Conservation (phyloP, 169 alveolate species). For the Neospora caninum region DNA sequence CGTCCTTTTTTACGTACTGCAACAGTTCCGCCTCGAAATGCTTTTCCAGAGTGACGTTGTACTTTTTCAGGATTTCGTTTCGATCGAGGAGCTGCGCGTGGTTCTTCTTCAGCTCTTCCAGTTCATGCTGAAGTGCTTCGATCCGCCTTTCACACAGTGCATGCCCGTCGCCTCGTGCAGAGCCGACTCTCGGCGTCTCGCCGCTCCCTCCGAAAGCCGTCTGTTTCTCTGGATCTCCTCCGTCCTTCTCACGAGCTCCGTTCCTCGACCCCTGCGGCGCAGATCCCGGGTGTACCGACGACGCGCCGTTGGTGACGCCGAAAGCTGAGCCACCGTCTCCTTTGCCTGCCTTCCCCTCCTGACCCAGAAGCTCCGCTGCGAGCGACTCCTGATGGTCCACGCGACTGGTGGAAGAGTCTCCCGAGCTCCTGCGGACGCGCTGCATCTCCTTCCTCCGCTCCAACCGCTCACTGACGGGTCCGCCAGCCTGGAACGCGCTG, state of each 20-base stretch:
- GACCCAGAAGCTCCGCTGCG: neutral
- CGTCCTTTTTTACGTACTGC: neutral
- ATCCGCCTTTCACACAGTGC: neutral
- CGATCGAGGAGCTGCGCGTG: conserved; percentile 16
- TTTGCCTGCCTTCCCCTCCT: neutral
- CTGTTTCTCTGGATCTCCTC: neutral
- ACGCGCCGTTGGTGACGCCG: no score
- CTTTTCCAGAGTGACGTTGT: conserved; percentile 20
- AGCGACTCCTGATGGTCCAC: neutral
- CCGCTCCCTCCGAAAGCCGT: no score
- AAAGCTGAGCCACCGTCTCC: neutral
- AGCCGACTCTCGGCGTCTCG: no score
- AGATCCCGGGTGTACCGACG: no score
- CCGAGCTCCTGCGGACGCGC: neutral
- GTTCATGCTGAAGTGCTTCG: neutral
- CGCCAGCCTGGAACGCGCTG: neutral
- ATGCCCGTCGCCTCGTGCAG: neutral
- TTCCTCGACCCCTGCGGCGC: neutral
- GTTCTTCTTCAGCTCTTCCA: conserved; percentile 13
- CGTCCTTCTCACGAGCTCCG: neutral
- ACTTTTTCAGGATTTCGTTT: neutral
- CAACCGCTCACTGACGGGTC: neutral
- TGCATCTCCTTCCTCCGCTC: neutral
- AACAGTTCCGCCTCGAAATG: neutral
- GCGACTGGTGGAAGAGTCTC: neutral